Evolutionary conservation across 371 early-diverging fungal genomes (phyloP).

Genomic region (Nosema bombycis): DNA sequence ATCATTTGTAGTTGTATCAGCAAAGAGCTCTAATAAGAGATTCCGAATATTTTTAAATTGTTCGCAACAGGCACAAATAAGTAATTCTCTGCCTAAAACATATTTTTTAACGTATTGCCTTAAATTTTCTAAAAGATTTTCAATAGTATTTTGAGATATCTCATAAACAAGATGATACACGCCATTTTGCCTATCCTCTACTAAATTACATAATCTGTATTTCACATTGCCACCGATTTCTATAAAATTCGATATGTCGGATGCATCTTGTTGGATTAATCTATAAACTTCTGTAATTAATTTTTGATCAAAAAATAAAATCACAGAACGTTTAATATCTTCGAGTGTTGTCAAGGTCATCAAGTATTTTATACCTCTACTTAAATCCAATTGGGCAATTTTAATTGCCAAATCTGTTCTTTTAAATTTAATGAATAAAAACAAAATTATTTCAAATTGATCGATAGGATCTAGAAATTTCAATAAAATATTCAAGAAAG

Average conservation of each 20-base stretch:
- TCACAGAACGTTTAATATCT: slow-evolving; percentile 5
- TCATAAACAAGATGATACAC: neutral
- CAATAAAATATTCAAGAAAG: neutral
- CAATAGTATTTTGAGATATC: neutral
- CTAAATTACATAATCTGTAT: neutral
- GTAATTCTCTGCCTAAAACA: neutral
- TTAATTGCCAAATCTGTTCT: slow-evolving; percentile 27
- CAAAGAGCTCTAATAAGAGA: neutral
- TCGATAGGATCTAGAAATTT: neutral
- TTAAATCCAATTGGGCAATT: slow-evolving; percentile 1
- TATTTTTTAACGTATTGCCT: neutral
- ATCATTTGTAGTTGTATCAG: neutral
- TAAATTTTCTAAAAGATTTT: neutral
- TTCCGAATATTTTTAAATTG: neutral
- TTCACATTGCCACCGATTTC: neutral
- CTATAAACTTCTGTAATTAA: slow-evolving; percentile 10
- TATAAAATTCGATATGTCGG: slow-evolving; percentile 20
- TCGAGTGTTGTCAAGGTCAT: slow-evolving; percentile 12
- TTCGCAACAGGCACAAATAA: neutral
- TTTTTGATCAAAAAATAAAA: slow-evolving; percentile 7
- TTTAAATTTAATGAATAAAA: slow-evolving; percentile 25
- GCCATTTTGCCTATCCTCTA: neutral
- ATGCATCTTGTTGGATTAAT: slow-evolving; percentile 12
- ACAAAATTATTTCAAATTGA: slow-evolving; percentile 24
- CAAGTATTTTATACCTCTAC: slow-evolving; percentile 16